Evolutionary conservation across 352 stramenopile species (phyloP).

Genomic region (Globisporangium nodosum): DNA sequence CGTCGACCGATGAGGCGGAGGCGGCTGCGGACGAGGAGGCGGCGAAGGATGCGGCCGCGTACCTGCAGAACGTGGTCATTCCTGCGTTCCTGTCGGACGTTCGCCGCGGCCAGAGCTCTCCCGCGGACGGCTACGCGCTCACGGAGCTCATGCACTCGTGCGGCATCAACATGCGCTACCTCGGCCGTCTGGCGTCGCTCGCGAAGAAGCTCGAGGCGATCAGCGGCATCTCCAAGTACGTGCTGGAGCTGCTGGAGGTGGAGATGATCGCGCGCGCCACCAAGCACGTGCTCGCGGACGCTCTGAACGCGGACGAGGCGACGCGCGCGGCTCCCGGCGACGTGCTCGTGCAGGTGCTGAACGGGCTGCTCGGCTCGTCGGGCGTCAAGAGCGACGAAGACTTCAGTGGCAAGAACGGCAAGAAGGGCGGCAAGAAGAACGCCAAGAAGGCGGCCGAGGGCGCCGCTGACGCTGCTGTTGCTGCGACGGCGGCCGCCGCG

Average conservation of each 20-base stretch:
- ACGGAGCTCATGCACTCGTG: constrained; percentile 93
- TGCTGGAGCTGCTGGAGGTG: constrained; percentile 93
- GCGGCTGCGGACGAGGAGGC: constrained; percentile 59
- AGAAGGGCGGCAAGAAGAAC: constrained; percentile 27
- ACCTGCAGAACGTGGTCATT: constrained; percentile 83
- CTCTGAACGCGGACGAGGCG: constrained; percentile 57
- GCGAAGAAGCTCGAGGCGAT: constrained; percentile 85
- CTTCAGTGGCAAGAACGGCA: constrained; percentile 19
- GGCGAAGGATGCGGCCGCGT: constrained; percentile 71
- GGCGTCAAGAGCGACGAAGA: constrained; percentile 23
- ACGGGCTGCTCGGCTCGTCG: constrained; percentile 60
- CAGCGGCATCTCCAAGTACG: constrained; percentile 87
- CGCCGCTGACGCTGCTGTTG: constrained; percentile 1
- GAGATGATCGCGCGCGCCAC: constrained; percentile 94
- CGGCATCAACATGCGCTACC: constrained; percentile 97
- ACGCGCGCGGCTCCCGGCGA: constrained; percentile 64
- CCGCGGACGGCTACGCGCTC: constrained; percentile 88
- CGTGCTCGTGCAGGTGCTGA: constrained; percentile 81
- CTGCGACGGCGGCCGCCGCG: not conserved
- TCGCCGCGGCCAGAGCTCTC: constrained; percentile 72
- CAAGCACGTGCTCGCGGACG: constrained; percentile 83
- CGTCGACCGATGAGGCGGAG: constrained; percentile 64
- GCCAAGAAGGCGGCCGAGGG: constrained; percentile 14
- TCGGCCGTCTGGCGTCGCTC: constrained; percentile 89
- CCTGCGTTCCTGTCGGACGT: constrained; percentile 82